These are phyloP conservation scores for Infundibulicybe gibba DNA, from an alignment of 768 basidiomycete species.

Conservation along the genomic window DNA sequence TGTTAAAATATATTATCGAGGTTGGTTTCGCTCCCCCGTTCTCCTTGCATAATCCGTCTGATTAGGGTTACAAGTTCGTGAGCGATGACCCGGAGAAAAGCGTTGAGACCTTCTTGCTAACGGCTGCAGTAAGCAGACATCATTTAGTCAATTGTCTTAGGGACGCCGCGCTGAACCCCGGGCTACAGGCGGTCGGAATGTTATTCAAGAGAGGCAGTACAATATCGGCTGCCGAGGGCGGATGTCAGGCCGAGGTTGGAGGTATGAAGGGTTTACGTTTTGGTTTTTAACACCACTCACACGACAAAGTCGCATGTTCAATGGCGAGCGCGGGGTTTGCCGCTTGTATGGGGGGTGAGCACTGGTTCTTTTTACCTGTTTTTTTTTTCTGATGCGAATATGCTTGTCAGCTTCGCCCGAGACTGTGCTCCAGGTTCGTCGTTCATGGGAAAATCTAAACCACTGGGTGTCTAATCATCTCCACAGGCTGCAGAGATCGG, in stretches of 20 bases:
- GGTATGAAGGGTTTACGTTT: constrained; percentile 35
- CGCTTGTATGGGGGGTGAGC: constrained; percentile 86
- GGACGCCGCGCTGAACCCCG: constrained; percentile 7
- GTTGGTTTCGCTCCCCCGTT: constrained; percentile 26
- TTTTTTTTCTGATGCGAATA: not conserved
- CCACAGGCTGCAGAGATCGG: constrained; percentile 83
- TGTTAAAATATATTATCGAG: constrained; percentile 87
- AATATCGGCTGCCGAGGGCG: constrained; percentile 94
- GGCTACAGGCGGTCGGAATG: constrained; percentile 80
- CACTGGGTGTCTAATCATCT: constrained; percentile 2
- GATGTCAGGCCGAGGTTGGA: constrained; percentile 94
- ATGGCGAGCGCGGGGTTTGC: constrained; percentile 96
- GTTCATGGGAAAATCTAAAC: constrained; percentile 1
- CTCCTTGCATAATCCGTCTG: constrained; percentile 1
- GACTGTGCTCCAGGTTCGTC: constrained; percentile 67
- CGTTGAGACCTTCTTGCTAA: constrained; percentile 85
- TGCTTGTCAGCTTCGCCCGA: constrained; percentile 62
- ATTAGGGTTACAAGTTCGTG: constrained; percentile 55
- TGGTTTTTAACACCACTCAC: not conserved
- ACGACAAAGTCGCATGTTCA: constrained; percentile 73
- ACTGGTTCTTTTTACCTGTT: constrained; percentile 3
- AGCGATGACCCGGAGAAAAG: constrained; percentile 89
- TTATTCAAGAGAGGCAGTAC: constrained; percentile 96
- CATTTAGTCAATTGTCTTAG: not conserved
- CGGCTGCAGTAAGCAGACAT: constrained; percentile 62